A percentile compares a stretch with the other conserved stretches of the same genome.
phyloP scores from a whole-genome alignment of 352 stramenopile species.

The Globisporangium takayamanum region DNA sequence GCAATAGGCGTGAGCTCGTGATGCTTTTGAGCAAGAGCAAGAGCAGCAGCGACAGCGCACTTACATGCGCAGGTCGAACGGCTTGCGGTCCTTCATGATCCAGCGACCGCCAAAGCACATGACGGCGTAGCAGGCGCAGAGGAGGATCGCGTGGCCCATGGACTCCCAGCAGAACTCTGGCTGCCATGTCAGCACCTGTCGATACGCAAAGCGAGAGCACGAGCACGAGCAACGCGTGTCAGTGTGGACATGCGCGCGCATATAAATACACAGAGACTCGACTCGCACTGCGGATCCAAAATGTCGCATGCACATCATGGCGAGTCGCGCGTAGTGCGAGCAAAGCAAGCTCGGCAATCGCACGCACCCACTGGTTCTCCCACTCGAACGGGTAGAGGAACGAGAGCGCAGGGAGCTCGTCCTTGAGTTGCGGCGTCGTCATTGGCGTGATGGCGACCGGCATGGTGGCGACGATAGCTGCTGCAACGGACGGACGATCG shows the following conservation, averaged over 20 bases:
- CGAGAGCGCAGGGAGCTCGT: constrained; percentile 46
- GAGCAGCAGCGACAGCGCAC: not conserved
- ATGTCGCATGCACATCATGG: not conserved
- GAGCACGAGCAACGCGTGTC: not conserved
- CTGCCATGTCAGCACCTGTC: constrained; percentile 59
- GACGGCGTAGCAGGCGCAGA: constrained; percentile 64
- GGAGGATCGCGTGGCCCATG: constrained; percentile 42
- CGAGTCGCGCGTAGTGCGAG: not conserved
- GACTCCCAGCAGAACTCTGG: constrained; percentile 62
- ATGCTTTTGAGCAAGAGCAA: not conserved
- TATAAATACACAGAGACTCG: too few relatives aligned
- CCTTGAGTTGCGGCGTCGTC: constrained; percentile 24
- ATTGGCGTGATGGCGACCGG: too few relatives aligned
- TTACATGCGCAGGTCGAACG: constrained; percentile 76
- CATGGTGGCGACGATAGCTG: constrained; percentile 1
- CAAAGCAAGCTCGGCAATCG: not conserved
- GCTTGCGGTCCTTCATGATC: constrained; percentile 72
- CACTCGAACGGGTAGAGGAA: constrained; percentile 66
- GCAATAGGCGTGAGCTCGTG: too few relatives aligned
- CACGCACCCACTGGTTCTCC: constrained; percentile 59
- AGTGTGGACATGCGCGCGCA: not conserved
- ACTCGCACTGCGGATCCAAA: not conserved
- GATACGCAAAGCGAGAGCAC: not conserved
- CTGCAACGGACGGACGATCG: not conserved
- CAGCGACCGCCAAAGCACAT: constrained; percentile 73